Base-by-base conservation (phyloP, 2,329 filamentous ascomycete species). In the Aspergillus unguis region DNA sequence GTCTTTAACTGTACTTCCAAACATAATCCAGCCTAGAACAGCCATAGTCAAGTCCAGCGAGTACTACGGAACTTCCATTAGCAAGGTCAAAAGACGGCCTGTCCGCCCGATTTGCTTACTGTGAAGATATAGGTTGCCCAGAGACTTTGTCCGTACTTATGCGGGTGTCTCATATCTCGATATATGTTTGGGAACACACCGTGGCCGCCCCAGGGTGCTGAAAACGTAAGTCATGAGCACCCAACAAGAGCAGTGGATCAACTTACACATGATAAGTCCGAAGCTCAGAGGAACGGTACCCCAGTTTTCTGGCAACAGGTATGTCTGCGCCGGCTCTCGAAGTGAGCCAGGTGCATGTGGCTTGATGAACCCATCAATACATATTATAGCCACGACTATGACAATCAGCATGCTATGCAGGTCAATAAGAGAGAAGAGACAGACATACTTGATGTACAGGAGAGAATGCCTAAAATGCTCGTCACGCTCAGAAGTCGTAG, bases 391-490 rank as follows among this genome's bases (percentile, higher is more conserved):
- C n/a, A 92, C 87, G 70, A 97, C 89, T 92, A 63, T 48, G 25
- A 28, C 46, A 25, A 57, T 76, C 59, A 76, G 69, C 32, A 32
- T n/a, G 11, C 4, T 26, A 9, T 27, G 5, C 47, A 40, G 29
- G 25, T 36, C 17, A 17, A 10, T 36, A 38, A 28, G 40, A 31
- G 44, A 5, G 10, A 37, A 31, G n/a, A 10, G n/a, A 25, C 5
- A 32, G 53, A 86, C 88, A 77, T 76, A 92, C 89, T 96, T 64
- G 85, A 85, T 59, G 95, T 86, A 61, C 90, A 95, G 52, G 84
- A 92, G 61, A 96, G 77, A 48, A 99, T 95, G n/a, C 92, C 92
- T 56, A 97, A 76, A 52, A 97, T 85, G 67, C 90, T 95, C 27
- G 90, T 96, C 65, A 96, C 90, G 62, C 90, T 95, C 55, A 99